phyloP scores from a whole-genome alignment of 2,329 filamentous ascomycete species.

The Pyricularia sp. region DNA sequence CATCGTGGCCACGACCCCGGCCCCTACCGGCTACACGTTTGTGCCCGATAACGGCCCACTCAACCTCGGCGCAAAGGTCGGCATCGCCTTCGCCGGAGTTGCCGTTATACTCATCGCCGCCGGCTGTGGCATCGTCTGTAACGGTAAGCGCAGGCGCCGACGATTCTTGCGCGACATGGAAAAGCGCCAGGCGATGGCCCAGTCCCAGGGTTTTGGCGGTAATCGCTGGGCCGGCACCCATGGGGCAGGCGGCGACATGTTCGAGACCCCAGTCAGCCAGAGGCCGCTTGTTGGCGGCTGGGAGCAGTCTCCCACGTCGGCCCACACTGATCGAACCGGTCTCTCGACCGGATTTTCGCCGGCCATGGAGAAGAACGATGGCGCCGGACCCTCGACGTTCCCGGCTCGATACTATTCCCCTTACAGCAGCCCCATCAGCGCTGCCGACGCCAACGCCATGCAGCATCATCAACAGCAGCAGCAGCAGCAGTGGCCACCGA shows the following conservation, averaged over 20 bases:
- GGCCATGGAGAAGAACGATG: constrained; percentile 9
- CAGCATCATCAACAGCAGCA: constrained; percentile 19
- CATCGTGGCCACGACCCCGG: constrained; percentile 38
- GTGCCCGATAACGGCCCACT: constrained; percentile 32
- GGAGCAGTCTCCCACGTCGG: constrained; percentile 39
- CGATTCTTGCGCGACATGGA: constrained; percentile 36
- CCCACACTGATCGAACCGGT: constrained; percentile 20
- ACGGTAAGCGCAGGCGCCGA: constrained; percentile 41
- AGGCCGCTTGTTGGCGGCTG: constrained; percentile 36
- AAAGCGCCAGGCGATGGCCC: constrained; percentile 19
- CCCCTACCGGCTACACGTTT: constrained; percentile 24
- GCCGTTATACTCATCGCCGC: constrained; percentile 30
- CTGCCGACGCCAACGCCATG: constrained; percentile 20
- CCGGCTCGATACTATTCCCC: constrained; percentile 41
- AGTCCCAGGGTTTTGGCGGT: constrained; percentile 27
- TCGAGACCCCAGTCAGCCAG: constrained; percentile 41
- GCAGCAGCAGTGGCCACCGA: constrained; percentile 10
- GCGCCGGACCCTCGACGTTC: constrained; percentile 7
- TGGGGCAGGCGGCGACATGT: constrained; percentile 31
- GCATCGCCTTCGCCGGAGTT: constrained; percentile 40
- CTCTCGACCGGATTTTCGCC: constrained; percentile 3
- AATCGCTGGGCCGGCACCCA: constrained; percentile 12
- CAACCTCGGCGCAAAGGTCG: constrained; percentile 41
- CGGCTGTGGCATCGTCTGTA: constrained; percentile 42
- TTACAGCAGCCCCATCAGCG: constrained; percentile 43